Conservation (phyloP, 352 stramenopile species). For the Globisporangium recalcitrans region DNA sequence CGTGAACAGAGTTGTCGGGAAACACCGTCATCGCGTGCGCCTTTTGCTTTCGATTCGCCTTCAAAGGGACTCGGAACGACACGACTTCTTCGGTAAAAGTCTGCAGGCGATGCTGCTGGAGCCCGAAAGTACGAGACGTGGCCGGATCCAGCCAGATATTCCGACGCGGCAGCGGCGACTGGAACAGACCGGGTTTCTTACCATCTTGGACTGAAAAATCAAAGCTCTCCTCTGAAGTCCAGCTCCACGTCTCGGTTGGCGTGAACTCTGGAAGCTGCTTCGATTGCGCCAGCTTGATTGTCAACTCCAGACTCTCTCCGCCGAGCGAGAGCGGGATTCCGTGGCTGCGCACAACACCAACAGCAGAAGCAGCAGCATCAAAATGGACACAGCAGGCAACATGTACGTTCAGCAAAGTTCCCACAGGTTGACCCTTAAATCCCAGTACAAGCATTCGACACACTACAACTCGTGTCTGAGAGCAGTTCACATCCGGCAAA, state of each 20-base stretch:
- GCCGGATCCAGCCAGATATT: constrained; percentile 65
- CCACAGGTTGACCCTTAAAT: background rate
- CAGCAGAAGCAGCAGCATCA: constrained; percentile 8
- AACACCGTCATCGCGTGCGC: constrained; percentile 48
- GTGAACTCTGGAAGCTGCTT: constrained; percentile 34
- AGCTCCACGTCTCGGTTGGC: constrained; percentile 29
- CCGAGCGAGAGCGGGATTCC: constrained; percentile 47
- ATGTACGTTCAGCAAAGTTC: background rate
- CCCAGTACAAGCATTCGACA: background rate
- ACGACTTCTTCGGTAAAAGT: constrained; percentile 59
- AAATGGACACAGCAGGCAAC: background rate
- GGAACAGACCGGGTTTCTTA: constrained; percentile 26
- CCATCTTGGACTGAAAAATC: constrained; percentile 18
- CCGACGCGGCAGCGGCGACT: constrained; percentile 30
- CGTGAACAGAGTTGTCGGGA: constrained; percentile 59
- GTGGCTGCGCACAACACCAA: constrained; percentile 31
- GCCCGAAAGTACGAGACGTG: constrained; percentile 41
- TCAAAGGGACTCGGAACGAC: constrained; percentile 62
- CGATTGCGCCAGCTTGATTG: constrained; percentile 37
- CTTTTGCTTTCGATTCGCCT: constrained; percentile 47
- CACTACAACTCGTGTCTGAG: constrained; percentile 15
- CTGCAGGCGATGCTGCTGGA: constrained; percentile 54
- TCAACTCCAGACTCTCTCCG: constrained; percentile 29
- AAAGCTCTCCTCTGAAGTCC: constrained; percentile 12
- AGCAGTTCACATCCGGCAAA: constrained; percentile 12